Base-by-base conservation (phyloP, 1,284 basidiomycete species). In the Ganoderma lingzhi region DNA sequence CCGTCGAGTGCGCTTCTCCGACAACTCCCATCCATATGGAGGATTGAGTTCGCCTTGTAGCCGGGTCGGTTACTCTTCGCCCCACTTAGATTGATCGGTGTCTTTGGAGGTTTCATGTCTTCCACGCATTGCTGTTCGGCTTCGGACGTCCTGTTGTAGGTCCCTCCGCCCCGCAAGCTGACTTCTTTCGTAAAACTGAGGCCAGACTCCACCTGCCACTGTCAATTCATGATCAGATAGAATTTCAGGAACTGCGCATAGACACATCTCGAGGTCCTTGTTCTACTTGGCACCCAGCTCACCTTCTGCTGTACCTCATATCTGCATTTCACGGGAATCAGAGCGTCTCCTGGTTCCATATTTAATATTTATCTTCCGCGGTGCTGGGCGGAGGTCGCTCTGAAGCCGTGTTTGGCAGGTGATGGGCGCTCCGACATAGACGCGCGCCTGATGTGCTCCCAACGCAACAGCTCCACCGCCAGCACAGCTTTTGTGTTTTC, bases 301-400 rank as follows among this genome's bases (percentile, higher is more conserved):
- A 5, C 14, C 30, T 56, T 56, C 53, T 56, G 53, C 53, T 56
- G 53, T 56, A 23, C 53, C 53, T 56, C 48, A 56, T 8, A 56
- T 17, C 4, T 28, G 23, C 48, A 28, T 53, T 28, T 30, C 51
- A 12, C 53, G 28, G 14, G 12, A 15, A 5, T 32, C 30, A 10
- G 28, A 9, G 28, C 12, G 14, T 8, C 45, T 48, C 14, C 23
- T 28, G 19, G 23, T 4, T 55, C 15, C 48, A 23, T 23, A 23
- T 23, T 23, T 23, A 23, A 53, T 30, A 53, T 53, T 53, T 56
- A 19, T 14, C 30, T 32, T 32, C 53, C 30, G 53, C 30, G 53
- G 30, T 30, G 53, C 53, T 56, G 53, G 53, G 19, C n/a, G 45
- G 48, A 28, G 10, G 48, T 51, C 53, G 15, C 53, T 56, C 28